Evolutionary conservation across 345 rosid species (phyloP).

Genomic region (Euphorbia lathyris): DNA sequence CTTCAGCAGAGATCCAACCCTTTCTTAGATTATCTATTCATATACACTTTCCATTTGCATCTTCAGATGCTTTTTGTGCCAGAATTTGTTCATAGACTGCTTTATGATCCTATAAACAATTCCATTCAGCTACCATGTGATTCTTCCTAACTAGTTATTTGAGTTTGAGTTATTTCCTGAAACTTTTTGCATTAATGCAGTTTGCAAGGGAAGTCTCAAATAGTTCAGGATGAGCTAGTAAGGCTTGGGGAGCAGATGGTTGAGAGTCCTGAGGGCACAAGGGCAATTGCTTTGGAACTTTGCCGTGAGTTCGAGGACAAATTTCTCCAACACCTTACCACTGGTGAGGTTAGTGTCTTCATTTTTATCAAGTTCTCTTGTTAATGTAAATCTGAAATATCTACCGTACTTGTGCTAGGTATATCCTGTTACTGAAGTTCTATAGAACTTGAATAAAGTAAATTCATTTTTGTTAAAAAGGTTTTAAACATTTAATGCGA

Average conservation of each 20-base stretch:
- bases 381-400: neutral
- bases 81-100: neutral
- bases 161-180: neutral
- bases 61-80: neutral
- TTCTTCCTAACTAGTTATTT: neutral
- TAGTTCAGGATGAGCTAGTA: slow-evolving; percentile 75
- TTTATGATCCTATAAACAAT: neutral
- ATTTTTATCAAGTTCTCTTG: neutral
- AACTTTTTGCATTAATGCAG: slow-evolving; percentile 33
- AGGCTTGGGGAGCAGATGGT: slow-evolving; percentile 92
- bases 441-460: neutral
- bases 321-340: slow-evolving; percentile 81
- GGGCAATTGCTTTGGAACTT: slow-evolving; percentile 93
- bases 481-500: neutral
- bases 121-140: neutral
- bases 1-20: neutral
- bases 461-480: neutral
- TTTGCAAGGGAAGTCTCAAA: slow-evolving; percentile 90
- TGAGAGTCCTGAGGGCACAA: slow-evolving; percentile 82
- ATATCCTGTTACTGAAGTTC: neutral
- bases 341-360: slow-evolving; percentile 78
- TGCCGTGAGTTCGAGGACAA: slow-evolving; percentile 99
- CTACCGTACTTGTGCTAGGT: neutral
- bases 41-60: neutral
- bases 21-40: neutral